Evolutionary conservation across 495 filamentous ascomycete genomes (phyloP).

Genomic region (Physcia stellaris): DNA sequence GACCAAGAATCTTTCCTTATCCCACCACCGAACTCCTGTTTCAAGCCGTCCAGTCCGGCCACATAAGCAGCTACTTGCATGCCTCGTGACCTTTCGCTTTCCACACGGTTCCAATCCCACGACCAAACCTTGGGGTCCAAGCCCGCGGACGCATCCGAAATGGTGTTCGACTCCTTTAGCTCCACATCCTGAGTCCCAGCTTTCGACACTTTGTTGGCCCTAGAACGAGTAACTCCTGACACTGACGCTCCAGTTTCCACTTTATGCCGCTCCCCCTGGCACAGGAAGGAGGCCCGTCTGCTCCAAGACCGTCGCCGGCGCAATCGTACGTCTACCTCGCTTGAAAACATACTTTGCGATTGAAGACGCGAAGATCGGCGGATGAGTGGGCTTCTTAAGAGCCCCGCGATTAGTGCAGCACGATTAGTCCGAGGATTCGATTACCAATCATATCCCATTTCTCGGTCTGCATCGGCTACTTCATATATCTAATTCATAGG

Average conservation of each 20-base stretch:
- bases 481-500: too few species aligned
- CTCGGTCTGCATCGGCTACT: too few species aligned
- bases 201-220: conserved; percentile 3
- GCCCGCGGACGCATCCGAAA: conserved; percentile 20
- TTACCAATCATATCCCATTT: too few species aligned
- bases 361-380: conserved; percentile 53
- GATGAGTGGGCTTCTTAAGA: too few species aligned
- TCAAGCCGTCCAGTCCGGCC: conserved; percentile 33
- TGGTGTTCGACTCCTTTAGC: background rate
- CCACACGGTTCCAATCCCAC: conserved; percentile 44
- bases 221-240: background rate
- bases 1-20: too few species aligned
- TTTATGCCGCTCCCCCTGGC: conserved; percentile 37
- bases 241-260: conserved; percentile 3
- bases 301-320: conserved; percentile 71
- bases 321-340: conserved; percentile 69
- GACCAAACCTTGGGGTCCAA: too few species aligned
- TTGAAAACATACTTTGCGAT: conserved; percentile 86
- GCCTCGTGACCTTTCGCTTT: conserved; percentile 41
- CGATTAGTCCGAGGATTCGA: too few species aligned
- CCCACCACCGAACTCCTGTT: conserved; percentile 31
- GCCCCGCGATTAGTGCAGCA: too few species aligned
- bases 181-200: conserved; percentile 4
- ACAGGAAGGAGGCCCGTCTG: conserved; percentile 47
- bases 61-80: conserved; percentile 40